Evolutionary conservation across 73 alveolate species (phyloP).

Genomic region (Paramecium biaurelia): DNA sequence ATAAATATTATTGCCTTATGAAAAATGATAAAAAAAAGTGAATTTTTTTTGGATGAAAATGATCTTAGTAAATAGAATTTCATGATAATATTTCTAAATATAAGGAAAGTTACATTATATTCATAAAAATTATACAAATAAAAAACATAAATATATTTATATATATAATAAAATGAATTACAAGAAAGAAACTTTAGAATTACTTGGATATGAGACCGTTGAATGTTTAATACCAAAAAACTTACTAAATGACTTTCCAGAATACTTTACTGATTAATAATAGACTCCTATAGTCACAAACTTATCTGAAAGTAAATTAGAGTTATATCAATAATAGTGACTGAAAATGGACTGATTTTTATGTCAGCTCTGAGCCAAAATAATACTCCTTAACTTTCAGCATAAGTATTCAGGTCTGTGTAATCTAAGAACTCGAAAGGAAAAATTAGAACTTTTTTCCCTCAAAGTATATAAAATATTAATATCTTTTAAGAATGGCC

Average conservation of each 20-base stretch:
- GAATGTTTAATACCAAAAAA: not conserved
- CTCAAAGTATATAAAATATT: not conserved
- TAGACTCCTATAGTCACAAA: not conserved
- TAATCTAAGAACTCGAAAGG: not conserved
- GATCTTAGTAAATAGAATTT: not conserved
- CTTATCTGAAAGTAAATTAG: not conserved
- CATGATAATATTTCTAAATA: not conserved
- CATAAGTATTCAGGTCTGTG: not conserved
- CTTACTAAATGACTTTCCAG: not conserved
- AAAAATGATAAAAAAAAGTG: not conserved
- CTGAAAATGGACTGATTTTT: not conserved
- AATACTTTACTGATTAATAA: not conserved
- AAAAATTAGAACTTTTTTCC: slow-evolving; percentile 15
- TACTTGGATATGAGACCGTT: not conserved
- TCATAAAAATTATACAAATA: not conserved
- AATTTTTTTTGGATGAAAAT: not conserved
- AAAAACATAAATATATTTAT: not conserved
- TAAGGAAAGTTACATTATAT: not conserved
- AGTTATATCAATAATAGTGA: not conserved
- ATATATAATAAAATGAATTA: not conserved
- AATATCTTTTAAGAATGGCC: not conserved
- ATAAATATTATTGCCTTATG: not conserved
- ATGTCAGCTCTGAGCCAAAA: not conserved
- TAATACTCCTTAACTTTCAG: not conserved
- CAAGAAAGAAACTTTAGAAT: not conserved